A percentile compares a stretch with the other conserved stretches of the same genome.
Evolutionary conservation across 352 stramenopile species (phyloP).

Genomic region (Aphanomyces euteiches): DNA sequence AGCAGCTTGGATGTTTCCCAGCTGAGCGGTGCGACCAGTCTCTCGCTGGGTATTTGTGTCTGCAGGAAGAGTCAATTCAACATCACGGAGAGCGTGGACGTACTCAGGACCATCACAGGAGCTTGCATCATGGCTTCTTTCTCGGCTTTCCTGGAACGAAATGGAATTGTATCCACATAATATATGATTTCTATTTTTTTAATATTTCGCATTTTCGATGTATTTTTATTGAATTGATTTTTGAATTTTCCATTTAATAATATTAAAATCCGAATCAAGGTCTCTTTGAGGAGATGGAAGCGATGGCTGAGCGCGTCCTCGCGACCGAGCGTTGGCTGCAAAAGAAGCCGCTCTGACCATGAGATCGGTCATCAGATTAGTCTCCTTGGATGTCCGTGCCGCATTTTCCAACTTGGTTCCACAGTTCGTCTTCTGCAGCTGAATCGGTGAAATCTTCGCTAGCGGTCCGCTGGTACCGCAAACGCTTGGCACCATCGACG

Average conservation of each 20-base stretch:
- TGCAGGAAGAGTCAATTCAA: slow-evolving; percentile 29
- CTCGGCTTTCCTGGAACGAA: neutral
- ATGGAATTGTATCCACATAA: slow-evolving; percentile 23
- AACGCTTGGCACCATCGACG: neutral
- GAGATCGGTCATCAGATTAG: neutral
- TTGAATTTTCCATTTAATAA: slow-evolving; percentile 7
- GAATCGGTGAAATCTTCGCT: slow-evolving; percentile 20
- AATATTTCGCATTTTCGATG: neutral
- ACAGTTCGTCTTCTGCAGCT: slow-evolving; percentile 20
- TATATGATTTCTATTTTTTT: slow-evolving; percentile 1
- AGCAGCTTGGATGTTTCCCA: slow-evolving; percentile 97
- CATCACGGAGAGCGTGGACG: slow-evolving; percentile 35
- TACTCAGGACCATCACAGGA: slow-evolving; percentile 95
- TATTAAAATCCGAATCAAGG: neutral
- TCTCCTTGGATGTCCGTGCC: slow-evolving; percentile 4
- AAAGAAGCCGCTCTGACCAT: neutral
- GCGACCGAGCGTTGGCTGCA: too few species aligned
- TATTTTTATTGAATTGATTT: neutral
- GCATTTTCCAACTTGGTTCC: slow-evolving; percentile 17
- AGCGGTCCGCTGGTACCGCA: slow-evolving; percentile 1
- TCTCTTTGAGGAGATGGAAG: neutral
- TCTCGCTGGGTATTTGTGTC: slow-evolving; percentile 98
- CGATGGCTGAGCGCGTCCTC: too few species aligned
- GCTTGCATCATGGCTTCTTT: slow-evolving; percentile 66
- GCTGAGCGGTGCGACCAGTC: slow-evolving; percentile 95